Base-by-base conservation (phyloP, 495 filamentous ascomycete species). In the Penicillium verhagenii region DNA sequence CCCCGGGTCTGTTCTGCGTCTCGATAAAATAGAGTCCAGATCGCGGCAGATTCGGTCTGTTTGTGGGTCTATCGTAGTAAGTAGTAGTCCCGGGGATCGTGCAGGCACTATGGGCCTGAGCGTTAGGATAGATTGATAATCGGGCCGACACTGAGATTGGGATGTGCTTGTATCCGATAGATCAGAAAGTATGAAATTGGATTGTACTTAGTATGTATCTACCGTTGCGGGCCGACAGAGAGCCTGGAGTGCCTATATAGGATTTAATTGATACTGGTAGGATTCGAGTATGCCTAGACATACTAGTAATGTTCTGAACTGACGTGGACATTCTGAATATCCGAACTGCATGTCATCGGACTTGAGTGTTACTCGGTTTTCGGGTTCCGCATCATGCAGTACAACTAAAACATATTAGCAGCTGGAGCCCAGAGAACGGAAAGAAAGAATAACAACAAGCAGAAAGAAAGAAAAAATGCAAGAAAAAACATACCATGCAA, bases 351-450 rank as follows among this genome's bases (percentile, higher is more conserved):
- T 35, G 14, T 6, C 6, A n/a, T 35, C 33, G 33, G 33, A 35
- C 14, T n/a, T 35, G 3, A 40, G 5, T 2, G 53, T 53, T 47
- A 60, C 47, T 59, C 20, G 11, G 42, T 45, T 37, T 54, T 66
- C 0, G 67, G 69, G 45, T 70, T 54, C 3, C 69, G 67, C 21
- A 58, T 58, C 69, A 72, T 72, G 52, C 67, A 70, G 50, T 65
- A 72, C 40, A 72, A 58, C 69, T 72, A 52, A 20, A 28, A 31
- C 31, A 46, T 10, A 50, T 50, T 50, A 48, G 46, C 46, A 0
- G 13, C 18, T 43, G 8, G 8, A n/a, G 26, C 13, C n/a, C n/a
- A 16, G 54, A 51, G 19, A n/a, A 2, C 24, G 29, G 2, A 40
- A 14, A 42, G 23, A 14, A 28, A 26, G 29, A 33, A 33, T 29